A percentile compares a stretch with the other conserved stretches of the same genome.
Evolutionary conservation across 176 grass and related monocot species (phyloP).

Genomic region (Pontederia paniculata): DNA sequence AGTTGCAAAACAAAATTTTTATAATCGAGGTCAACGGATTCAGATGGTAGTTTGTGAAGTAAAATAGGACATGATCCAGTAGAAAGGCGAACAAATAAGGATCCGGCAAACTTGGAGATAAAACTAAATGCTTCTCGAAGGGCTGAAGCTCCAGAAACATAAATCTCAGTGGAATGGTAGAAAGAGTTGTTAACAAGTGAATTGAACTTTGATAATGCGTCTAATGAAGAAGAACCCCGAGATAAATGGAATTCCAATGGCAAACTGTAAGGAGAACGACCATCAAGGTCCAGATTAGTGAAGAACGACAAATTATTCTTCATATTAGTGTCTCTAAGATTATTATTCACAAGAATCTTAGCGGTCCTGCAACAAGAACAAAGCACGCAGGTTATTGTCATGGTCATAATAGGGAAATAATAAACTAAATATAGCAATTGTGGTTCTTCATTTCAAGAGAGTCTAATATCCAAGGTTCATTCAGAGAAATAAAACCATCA

Average conservation of each 20-base stretch:
- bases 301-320: conserved; percentile 37
- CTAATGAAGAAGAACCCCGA: conserved; percentile 44
- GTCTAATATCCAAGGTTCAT: too few species aligned
- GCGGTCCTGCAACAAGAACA: too few species aligned
- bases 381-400: too few species aligned
- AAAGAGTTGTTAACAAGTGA: conserved; percentile 48
- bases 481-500: too few species aligned
- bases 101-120: conserved; percentile 66
- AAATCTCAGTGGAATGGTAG: conserved; percentile 39
- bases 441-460: too few species aligned
- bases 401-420: too few species aligned
- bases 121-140: conserved; percentile 45
- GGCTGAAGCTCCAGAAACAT: conserved; percentile 39
- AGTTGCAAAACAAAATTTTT: conserved; percentile 31
- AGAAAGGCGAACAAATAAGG: conserved; percentile 49
- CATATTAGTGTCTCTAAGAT: conserved; percentile 24
- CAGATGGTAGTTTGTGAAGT: conserved; percentile 27
- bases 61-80: conserved; percentile 41
- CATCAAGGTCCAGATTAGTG: conserved; percentile 40
- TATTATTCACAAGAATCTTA: neutral
- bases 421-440: too few species aligned
- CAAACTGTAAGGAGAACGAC: conserved; percentile 31
- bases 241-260: conserved; percentile 45
- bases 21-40: conserved; percentile 32
- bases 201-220: conserved; percentile 40